Evolutionary conservation across 169 alveolate genomes (phyloP).

Genomic region (Cryptosporidium sp.): DNA sequence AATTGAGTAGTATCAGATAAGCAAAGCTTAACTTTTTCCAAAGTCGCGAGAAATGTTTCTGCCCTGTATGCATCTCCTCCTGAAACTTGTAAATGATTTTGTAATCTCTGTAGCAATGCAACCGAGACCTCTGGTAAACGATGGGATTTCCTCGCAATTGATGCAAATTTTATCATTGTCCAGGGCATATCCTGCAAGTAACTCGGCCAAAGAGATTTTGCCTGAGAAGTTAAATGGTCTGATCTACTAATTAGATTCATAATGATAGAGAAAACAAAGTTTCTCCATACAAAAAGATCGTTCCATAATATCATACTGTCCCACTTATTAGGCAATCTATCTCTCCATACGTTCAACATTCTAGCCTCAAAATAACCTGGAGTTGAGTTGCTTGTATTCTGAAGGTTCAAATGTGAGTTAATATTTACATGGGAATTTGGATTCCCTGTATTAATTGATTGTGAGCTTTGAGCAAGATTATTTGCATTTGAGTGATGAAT

Average conservation of each 20-base stretch:
- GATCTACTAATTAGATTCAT: conserved; percentile 60
- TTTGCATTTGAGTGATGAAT: background rate
- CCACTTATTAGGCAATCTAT: conserved; percentile 78
- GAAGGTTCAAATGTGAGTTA: background rate
- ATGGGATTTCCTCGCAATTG: conserved; percentile 82
- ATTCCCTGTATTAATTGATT: background rate
- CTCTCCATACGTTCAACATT: conserved; percentile 80
- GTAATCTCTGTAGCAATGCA: conserved; percentile 81
- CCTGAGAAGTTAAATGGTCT: conserved; percentile 63
- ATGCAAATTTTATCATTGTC: conserved; percentile 83
- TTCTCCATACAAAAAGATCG: conserved; percentile 81
- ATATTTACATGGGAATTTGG: conserved; percentile 26
- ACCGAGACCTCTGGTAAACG: conserved; percentile 82
- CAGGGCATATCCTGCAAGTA: conserved; percentile 82
- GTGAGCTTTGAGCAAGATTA: background rate
- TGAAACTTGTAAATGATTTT: conserved; percentile 73
- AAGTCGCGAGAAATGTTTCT: conserved; percentile 67
- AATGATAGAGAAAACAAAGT: conserved; percentile 78
- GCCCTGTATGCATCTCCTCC: conserved; percentile 76
- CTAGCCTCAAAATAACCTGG: conserved; percentile 76
- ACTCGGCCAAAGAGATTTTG: conserved; percentile 75
- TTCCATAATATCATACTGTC: conserved; percentile 82
- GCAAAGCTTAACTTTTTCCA: conserved; percentile 71
- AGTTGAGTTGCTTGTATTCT: conserved; percentile 11
- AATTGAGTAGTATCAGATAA: conserved; percentile 59